Evolutionary conservation across 306 rosid genomes (phyloP), one percentile per base, ranked within the genome.

Genomic region (Dicorynia guianensis): DNA sequence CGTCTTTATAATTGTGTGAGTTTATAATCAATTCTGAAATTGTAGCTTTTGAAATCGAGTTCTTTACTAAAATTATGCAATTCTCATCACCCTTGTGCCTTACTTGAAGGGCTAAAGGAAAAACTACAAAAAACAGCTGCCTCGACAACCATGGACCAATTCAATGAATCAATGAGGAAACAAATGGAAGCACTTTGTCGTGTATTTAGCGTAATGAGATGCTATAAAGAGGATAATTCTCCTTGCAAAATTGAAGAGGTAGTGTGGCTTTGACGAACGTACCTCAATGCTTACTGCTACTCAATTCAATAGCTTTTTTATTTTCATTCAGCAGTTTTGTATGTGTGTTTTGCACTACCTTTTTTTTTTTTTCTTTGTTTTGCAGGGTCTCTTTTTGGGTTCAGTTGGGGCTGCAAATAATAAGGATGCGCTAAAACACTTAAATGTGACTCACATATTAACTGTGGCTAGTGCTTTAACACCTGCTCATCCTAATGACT

Each of bases 381-480:
- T 5, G 49, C 85, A 94, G 98, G 89, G 92, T 78, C 85, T 94
- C 65, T 94, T 76, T 87, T 69, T 94, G 86, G 99, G 96, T 75
- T 90, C 99, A 8, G 7, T 87, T 74, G 87, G 86, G 78, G 76
- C 97, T 77, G 96, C 96, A 7, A 15, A 39, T 56, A 86, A 95
- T 84, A 87, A 75, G 80, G 72, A 13, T 50, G 80, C 63, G 65
- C 87, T 90, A 83, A 87, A 92, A 80, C 72, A 54, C 55, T 70
- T 82, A 38, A 87, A 89, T 47, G 48, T 92, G 33, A 89, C 96
- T n/a, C 96, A 90, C 82, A 70, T 95, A 79, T 82, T 95, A 81
- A 89, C 91, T n/a, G 88, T 87, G 58, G 87, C 99, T 70, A 42
- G 70, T 77, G 82, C 70, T 7, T 35, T 87, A 60, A 8, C 34